Conservation (phyloP, 1,284 basidiomycete species). For the Leccinum pachyderme region DNA sequence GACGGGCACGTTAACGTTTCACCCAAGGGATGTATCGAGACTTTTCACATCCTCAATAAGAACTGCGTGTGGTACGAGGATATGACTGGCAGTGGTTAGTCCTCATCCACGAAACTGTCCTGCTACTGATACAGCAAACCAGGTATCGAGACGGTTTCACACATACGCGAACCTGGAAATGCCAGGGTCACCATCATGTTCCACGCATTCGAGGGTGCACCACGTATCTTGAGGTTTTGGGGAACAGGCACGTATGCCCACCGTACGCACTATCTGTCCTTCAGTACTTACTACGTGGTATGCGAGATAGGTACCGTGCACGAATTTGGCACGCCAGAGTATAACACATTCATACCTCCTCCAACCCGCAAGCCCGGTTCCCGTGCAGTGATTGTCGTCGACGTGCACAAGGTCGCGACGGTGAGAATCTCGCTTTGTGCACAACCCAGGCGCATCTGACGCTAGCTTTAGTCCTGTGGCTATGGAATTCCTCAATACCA, state of each 20-base stretch:
- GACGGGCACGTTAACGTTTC: slow-evolving; percentile 56
- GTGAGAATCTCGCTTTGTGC: slow-evolving; percentile 31
- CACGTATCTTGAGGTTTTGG: slow-evolving; percentile 48
- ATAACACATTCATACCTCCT: slow-evolving; percentile 43
- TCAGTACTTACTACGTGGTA: not conserved
- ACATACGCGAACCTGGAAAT: slow-evolving; percentile 51
- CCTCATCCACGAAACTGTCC: not conserved
- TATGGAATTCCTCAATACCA: slow-evolving; percentile 50
- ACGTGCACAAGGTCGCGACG: slow-evolving; percentile 49
- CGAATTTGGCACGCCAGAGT: slow-evolving; percentile 53
- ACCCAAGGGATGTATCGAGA: slow-evolving; percentile 40
- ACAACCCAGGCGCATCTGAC: not conserved
- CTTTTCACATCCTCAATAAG: slow-evolving; percentile 49
- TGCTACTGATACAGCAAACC: not conserved
- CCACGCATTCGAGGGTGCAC: slow-evolving; percentile 50
- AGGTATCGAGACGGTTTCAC: slow-evolving; percentile 61
- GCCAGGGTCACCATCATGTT: slow-evolving; percentile 56
- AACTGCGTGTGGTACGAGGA: slow-evolving; percentile 60
- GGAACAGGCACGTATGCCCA: slow-evolving; percentile 45
- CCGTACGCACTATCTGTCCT: not conserved
- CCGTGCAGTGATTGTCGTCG: slow-evolving; percentile 48
- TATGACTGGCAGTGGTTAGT: slow-evolving; percentile 53
- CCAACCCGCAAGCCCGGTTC: slow-evolving; percentile 46
- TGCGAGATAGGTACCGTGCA: slow-evolving; percentile 41
- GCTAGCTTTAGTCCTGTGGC: slow-evolving; percentile 44